Evolutionary conservation across 306 rosid species (phyloP), one percentile per base, ranked within the genome.

Genomic region (Fagus sylvatica): DNA sequence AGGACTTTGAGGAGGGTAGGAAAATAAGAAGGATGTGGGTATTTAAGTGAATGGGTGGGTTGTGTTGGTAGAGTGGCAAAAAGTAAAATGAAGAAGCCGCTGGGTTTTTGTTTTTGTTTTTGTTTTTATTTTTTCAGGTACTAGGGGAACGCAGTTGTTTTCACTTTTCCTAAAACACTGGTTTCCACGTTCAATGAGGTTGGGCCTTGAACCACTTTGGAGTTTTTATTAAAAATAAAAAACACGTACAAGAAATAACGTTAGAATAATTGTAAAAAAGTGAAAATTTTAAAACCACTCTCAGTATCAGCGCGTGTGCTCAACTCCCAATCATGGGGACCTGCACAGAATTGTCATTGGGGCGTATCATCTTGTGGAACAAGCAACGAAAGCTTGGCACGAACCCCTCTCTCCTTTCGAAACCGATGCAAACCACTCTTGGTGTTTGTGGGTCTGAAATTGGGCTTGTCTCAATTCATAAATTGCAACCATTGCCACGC

Each of bases 121-220:
- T 43, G 7, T 64, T 6, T 4, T 54, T 36, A 0, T 8, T 32
- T 6, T 41, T 70, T 88, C 78, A 78, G 74, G 81, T 71, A 79
- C 82, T 65, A 66, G 85, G 83, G 74, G 72, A 77, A 62, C 88
- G 88, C 87, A 82, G 92, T 61, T 88, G 87, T 87, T 83, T 84
- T 78, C 39, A 9, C 43, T 16, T 43, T 77, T 70, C 17, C 40
- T 1, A 19, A 79, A 81, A 81, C 84, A 84, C 80, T 79, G 91
- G 93, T 86, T 91, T 91, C 87, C 85, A 80, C 70, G 72, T 77
- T 87, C 79, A 72, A 82, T 87, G 85, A 79, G 88, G 74, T 79
- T 82, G 81, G 74, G 61, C 75, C 60, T 74, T 19, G 82, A 72
- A 79, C 83, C 78, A 66, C 69, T 75, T 61, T 53, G 71, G 55